These are phyloP conservation scores for Ambrosia trifida DNA, from an alignment of 129 eudicot genomes.

Conservation along the genomic window DNA sequence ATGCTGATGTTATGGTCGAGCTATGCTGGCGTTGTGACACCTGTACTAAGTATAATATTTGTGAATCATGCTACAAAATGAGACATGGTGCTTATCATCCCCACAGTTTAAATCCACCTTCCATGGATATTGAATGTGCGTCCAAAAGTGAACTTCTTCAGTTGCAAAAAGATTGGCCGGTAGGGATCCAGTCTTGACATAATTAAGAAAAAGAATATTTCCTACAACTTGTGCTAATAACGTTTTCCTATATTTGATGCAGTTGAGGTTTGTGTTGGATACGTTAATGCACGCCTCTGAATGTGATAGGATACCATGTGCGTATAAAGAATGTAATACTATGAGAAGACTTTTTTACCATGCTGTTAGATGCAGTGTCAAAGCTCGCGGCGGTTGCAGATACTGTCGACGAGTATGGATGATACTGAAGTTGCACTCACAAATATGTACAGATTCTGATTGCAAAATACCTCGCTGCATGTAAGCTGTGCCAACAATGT, in stretches of 20 bases:
- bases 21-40: slow-evolving; percentile 49
- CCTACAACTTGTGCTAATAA: background rate
- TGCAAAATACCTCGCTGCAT: slow-evolving; percentile 70
- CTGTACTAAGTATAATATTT: slow-evolving; percentile 41
- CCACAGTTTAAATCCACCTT: slow-evolving; percentile 43
- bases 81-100: slow-evolving; percentile 42
- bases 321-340: slow-evolving; percentile 36
- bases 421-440: slow-evolving; percentile 49
- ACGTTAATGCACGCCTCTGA: slow-evolving; percentile 47
- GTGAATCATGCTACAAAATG: slow-evolving; percentile 43
- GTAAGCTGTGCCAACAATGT: slow-evolving; percentile 38
- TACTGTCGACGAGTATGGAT: slow-evolving; percentile 43
- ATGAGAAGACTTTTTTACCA: slow-evolving; percentile 55
- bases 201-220: slow-evolving; percentile 1
- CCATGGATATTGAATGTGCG: slow-evolving; percentile 19
- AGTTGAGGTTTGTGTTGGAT: slow-evolving; percentile 43
- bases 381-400: slow-evolving; percentile 46
- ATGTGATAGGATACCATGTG: slow-evolving; percentile 46
- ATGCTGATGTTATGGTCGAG: slow-evolving; percentile 25
- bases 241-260: slow-evolving; percentile 28
- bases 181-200: slow-evolving; percentile 18
- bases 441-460: slow-evolving; percentile 42
- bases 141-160: slow-evolving; percentile 32
- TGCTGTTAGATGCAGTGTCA: slow-evolving; percentile 35
- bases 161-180: slow-evolving; percentile 26